Percentiles rank a stretch among this genome's conserved stretches.
Conservation (phyloP, 2,329 filamentous ascomycete genomes). For the Trichoderma lentiforme region DNA sequence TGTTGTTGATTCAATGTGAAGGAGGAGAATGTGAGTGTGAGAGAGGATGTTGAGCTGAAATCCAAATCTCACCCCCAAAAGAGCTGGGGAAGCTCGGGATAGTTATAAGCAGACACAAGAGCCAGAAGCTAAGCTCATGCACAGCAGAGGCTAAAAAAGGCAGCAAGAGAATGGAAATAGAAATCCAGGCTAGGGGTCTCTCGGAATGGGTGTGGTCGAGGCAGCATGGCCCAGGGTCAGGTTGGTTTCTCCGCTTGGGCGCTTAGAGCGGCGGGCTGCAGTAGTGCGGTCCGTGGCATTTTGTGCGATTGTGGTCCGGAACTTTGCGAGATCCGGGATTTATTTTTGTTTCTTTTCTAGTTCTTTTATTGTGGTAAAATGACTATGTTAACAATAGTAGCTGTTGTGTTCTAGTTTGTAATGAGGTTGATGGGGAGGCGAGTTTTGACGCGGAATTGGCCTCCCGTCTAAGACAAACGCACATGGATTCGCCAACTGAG, state of each 20-base stretch:
- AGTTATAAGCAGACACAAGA: conserved; percentile 17
- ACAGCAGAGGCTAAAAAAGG: background rate
- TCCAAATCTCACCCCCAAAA: background rate
- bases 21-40: background rate
- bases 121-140: background rate
- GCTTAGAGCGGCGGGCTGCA: conserved; percentile 25
- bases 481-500: background rate
- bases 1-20: background rate
- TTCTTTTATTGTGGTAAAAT: background rate
- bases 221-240: conserved; percentile 12
- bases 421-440: background rate
- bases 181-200: background rate
- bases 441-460: background rate
- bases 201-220: conserved; percentile 17
- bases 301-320: background rate
- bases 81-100: conserved; percentile 12
- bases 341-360: background rate
- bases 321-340: background rate
- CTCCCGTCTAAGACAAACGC: background rate
- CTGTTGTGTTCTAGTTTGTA: background rate
- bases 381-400: background rate
- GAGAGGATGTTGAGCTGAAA: background rate
- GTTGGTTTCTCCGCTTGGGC: conserved; percentile 24
- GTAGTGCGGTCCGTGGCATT: conserved; percentile 17
- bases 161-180: conserved; percentile 4